These are phyloP conservation scores for Kappamyces sp. DNA, from an alignment of 192 early-diverging fungal species.

Conservation along the genomic window DNA sequence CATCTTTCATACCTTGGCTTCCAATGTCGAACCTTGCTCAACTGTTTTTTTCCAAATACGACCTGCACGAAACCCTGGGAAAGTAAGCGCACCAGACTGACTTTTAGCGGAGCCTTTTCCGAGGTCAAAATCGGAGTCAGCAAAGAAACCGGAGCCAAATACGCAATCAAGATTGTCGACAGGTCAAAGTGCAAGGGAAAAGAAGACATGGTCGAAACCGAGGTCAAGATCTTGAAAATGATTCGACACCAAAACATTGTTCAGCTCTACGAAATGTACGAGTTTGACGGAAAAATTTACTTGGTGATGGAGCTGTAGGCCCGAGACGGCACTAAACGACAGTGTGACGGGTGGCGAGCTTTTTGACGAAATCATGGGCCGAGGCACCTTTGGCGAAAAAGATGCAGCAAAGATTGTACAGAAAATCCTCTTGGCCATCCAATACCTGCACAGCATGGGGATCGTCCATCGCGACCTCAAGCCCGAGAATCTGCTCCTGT, in stretches of 20 bases:
- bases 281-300: slow-evolving; percentile 26
- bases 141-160: slow-evolving; percentile 48
- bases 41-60: slow-evolving; percentile 7
- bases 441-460: slow-evolving; percentile 65
- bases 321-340: not conserved
- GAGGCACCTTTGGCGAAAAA: slow-evolving; percentile 54
- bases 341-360: slow-evolving; percentile 70
- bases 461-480: slow-evolving; percentile 84
- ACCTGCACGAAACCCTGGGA: slow-evolving; percentile 5
- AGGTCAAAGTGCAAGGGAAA: slow-evolving; percentile 48
- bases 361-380: slow-evolving; percentile 70
- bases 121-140: slow-evolving; percentile 53
- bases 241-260: slow-evolving; percentile 49
- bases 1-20: too few species aligned
- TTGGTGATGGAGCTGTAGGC: slow-evolving; percentile 27
- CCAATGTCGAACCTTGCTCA: too few species aligned
- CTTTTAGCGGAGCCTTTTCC: slow-evolving; percentile 42
- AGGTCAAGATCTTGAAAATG: slow-evolving; percentile 52
- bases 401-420: slow-evolving; percentile 63
- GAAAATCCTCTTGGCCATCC: slow-evolving; percentile 63
- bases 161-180: slow-evolving; percentile 72
- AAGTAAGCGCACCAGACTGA: slow-evolving; percentile 2
- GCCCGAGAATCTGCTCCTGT: slow-evolving; percentile 52
- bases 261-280: slow-evolving; percentile 27
- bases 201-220: slow-evolving; percentile 56